phyloP scores from a whole-genome alignment of 257 asterid species.

The Ilex aquifolium region DNA sequence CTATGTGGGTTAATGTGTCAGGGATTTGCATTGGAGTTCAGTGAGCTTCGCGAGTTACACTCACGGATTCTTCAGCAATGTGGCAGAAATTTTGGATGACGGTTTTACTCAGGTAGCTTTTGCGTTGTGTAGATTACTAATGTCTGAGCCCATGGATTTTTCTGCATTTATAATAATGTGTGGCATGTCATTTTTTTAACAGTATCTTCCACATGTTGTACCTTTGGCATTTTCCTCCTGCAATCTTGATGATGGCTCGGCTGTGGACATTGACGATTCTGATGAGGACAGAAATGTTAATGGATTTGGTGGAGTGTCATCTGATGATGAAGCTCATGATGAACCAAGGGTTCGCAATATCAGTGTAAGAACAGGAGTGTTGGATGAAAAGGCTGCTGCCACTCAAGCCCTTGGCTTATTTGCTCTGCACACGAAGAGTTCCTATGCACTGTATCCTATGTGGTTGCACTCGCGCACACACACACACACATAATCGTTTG shows the following conservation, averaged over 20 bases:
- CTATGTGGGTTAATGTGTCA: constrained; percentile 29
- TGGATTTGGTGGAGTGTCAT: constrained; percentile 92
- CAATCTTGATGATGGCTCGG: constrained; percentile 99
- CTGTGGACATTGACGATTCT: constrained; percentile 89
- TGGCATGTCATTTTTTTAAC: constrained; percentile 24
- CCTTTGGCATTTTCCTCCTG: constrained; percentile 84
- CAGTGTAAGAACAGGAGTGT: constrained; percentile 95
- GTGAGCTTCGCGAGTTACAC: constrained; percentile 99
- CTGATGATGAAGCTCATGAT: constrained; percentile 97
- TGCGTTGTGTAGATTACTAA: constrained; percentile 14
- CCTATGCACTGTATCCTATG: constrained; percentile 92
- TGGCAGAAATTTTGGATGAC: constrained; percentile 80
- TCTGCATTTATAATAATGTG: constrained; percentile 16
- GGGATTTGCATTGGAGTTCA: constrained; percentile 89
- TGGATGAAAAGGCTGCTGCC: constrained; percentile 99
- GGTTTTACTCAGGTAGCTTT: constrained; percentile 78
- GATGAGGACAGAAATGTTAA: constrained; percentile 67
- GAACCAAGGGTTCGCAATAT: constrained; percentile 95
- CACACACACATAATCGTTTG: no score
- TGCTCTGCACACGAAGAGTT: constrained; percentile 80
- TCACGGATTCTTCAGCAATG: constrained; percentile 96
- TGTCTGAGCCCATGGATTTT: constrained; percentile 3
- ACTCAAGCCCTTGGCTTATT: constrained; percentile 97
- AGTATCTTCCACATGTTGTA: constrained; percentile 95
- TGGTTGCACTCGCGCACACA: neutral